phyloP scores from a whole-genome alignment of 192 early-diverging fungal genomes.

The Entomortierella lignicola region DNA sequence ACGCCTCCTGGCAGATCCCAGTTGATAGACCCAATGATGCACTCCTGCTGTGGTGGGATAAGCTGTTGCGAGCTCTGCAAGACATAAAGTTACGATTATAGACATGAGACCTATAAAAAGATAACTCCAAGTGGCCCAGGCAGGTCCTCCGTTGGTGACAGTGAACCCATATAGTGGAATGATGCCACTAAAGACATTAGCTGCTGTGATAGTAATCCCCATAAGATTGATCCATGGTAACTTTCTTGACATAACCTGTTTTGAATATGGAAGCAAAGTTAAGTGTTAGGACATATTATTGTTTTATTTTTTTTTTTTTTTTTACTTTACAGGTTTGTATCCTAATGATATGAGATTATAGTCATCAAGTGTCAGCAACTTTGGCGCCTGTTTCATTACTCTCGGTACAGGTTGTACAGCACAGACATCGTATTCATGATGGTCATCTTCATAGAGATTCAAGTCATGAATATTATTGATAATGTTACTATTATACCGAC shows the following conservation, averaged over 20 bases:
- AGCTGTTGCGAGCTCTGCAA: slow-evolving; percentile 36
- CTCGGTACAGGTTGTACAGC: slow-evolving; percentile 8
- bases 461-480: slow-evolving; percentile 23
- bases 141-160: slow-evolving; percentile 37
- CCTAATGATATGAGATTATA: slow-evolving; percentile 19
- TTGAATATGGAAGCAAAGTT: background rate
- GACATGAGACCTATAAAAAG: slow-evolving; percentile 29
- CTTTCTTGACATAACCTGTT: slow-evolving; percentile 28
- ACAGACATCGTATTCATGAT: slow-evolving; percentile 3
- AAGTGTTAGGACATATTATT: background rate
- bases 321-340: slow-evolving; percentile 34
- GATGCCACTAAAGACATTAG: slow-evolving; percentile 23
- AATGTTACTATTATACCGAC: slow-evolving; percentile 7
- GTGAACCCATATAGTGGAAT: slow-evolving; percentile 34
- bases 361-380: slow-evolving; percentile 36
- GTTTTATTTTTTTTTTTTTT: too few species aligned
- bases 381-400: slow-evolving; percentile 35
- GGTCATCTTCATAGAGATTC: slow-evolving; percentile 33
- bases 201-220: slow-evolving; percentile 22
- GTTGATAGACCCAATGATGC: slow-evolving; percentile 46
- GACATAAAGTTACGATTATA: slow-evolving; percentile 25
- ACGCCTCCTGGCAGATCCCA: slow-evolving; percentile 17
- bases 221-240: slow-evolving; percentile 29
- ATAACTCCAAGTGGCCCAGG: slow-evolving; percentile 42
- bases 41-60: slow-evolving; percentile 42